These are phyloP conservation scores for Auriscalpium vulgare DNA, from an alignment of 768 basidiomycete genomes.

Conservation along the genomic window DNA sequence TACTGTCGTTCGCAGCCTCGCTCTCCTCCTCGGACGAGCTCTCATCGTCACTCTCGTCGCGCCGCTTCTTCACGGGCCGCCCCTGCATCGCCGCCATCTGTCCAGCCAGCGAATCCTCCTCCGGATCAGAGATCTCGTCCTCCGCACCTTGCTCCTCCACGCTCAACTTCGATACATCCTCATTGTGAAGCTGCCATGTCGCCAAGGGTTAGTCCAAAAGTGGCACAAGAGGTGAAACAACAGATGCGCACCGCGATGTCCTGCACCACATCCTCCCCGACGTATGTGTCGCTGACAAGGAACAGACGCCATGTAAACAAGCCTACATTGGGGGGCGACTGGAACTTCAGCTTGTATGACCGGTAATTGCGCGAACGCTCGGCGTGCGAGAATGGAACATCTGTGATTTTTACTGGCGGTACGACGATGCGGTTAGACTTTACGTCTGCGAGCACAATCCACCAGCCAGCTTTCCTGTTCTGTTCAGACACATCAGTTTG, in stretches of 20 bases:
- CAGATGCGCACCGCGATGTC: constrained; percentile 60
- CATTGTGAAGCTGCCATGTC: constrained; percentile 64
- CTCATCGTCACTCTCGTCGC: constrained; percentile 44
- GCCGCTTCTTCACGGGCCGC: constrained; percentile 65
- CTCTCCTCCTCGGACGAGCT: constrained; percentile 43
- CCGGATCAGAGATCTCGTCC: constrained; percentile 96
- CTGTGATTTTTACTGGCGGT: constrained; percentile 74
- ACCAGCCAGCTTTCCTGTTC: constrained; percentile 89
- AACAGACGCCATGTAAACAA: constrained; percentile 85
- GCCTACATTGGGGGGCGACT: constrained; percentile 80
- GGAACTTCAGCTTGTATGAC: constrained; percentile 88
- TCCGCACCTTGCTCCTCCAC: constrained; percentile 58
- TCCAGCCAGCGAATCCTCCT: constrained; percentile 92
- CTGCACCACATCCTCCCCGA: constrained; percentile 67
- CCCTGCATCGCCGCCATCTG: constrained; percentile 98
- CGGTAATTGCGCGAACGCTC: constrained; percentile 54
- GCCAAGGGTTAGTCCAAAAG: neutral
- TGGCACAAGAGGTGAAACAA: neutral
- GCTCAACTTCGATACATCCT: constrained; percentile 52
- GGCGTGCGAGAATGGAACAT: constrained; percentile 60
- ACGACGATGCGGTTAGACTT: constrained; percentile 82
- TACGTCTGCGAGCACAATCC: constrained; percentile 83
- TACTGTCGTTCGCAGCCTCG: constrained; percentile 36
- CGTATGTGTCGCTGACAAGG: constrained; percentile 80
- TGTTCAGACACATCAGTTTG: constrained; percentile 21